phyloP scores from a whole-genome alignment of 768 basidiomycete species.

The Tricholoma furcatifolium region DNA sequence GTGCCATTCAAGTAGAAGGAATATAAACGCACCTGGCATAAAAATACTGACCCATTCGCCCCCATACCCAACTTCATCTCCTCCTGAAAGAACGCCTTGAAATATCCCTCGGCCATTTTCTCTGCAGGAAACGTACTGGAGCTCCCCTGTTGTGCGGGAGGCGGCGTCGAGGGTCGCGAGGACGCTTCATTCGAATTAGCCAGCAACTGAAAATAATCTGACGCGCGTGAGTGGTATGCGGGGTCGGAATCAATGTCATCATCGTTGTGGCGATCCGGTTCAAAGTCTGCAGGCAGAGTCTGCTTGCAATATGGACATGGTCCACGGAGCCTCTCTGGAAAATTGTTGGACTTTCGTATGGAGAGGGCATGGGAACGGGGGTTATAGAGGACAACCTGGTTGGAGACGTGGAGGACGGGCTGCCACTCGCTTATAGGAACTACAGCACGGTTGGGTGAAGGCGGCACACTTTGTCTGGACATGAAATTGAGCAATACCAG shows the following conservation, averaged over 20 bases:
- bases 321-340: slow-evolving; percentile 19
- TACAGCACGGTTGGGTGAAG: slow-evolving; percentile 18
- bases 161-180: slow-evolving; percentile 53
- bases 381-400: slow-evolving; percentile 88
- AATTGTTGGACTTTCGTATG: slow-evolving; percentile 41
- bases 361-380: slow-evolving; percentile 81
- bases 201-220: slow-evolving; percentile 82
- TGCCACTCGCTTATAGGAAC: slow-evolving; percentile 53
- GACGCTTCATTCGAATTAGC: slow-evolving; percentile 68
- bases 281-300: slow-evolving; percentile 47
- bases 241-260: slow-evolving; percentile 31
- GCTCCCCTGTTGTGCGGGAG: slow-evolving; percentile 24
- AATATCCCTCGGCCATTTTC: slow-evolving; percentile 89
- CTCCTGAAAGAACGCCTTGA: slow-evolving; percentile 89
- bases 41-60: slow-evolving; percentile 86
- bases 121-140: slow-evolving; percentile 58
- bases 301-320: slow-evolving; percentile 79
- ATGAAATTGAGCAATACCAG: slow-evolving; percentile 3
- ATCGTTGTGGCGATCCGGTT: slow-evolving; percentile 21
- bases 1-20: not conserved
- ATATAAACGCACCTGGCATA: slow-evolving; percentile 71
- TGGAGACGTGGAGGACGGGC: slow-evolving; percentile 78
- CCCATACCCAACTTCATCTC: slow-evolving; percentile 92
- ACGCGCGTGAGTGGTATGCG: slow-evolving; percentile 51
- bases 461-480: slow-evolving; percentile 11